These are phyloP conservation scores for Dipodascopsis uninucleata DNA, from an alignment of 805 yeast genomes.

Conservation along the genomic window DNA sequence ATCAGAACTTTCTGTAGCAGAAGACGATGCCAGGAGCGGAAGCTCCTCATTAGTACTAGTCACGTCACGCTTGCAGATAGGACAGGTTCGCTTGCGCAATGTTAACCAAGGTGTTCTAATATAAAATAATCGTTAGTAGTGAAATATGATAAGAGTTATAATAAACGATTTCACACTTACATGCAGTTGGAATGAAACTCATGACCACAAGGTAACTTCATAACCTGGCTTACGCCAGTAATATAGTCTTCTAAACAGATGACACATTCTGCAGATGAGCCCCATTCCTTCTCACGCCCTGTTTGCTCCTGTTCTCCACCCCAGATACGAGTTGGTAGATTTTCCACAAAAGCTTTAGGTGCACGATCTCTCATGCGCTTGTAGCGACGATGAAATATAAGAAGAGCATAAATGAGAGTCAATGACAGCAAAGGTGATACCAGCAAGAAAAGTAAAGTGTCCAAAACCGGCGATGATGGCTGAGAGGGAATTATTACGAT, in stretches of 20 bases:
- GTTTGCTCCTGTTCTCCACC: conserved; percentile 7
- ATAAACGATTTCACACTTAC: neutral
- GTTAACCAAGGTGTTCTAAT: conserved; percentile 52
- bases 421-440: conserved; percentile 42
- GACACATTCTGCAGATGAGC: conserved; percentile 52
- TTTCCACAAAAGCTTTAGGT: conserved; percentile 38
- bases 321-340: conserved; percentile 40
- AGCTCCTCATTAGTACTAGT: conserved; percentile 16
- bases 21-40: neutral
- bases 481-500: conserved; percentile 29
- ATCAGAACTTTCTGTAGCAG: conserved; percentile 5
- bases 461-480: conserved; percentile 37
- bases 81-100: conserved; percentile 52
- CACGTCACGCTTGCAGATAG: conserved; percentile 52
- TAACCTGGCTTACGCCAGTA: conserved; percentile 46
- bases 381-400: conserved; percentile 38
- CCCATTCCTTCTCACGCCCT: conserved; percentile 37
- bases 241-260: conserved; percentile 56
- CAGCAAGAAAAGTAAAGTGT: conserved; percentile 38
- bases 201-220: conserved; percentile 57
- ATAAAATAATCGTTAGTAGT: neutral
- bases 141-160: neutral
- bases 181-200: conserved; percentile 58
- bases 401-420: conserved; percentile 36
- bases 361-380: conserved; percentile 38